phyloP scores from a whole-genome alignment of 768 basidiomycete species.

The Lactarius quietus region DNA sequence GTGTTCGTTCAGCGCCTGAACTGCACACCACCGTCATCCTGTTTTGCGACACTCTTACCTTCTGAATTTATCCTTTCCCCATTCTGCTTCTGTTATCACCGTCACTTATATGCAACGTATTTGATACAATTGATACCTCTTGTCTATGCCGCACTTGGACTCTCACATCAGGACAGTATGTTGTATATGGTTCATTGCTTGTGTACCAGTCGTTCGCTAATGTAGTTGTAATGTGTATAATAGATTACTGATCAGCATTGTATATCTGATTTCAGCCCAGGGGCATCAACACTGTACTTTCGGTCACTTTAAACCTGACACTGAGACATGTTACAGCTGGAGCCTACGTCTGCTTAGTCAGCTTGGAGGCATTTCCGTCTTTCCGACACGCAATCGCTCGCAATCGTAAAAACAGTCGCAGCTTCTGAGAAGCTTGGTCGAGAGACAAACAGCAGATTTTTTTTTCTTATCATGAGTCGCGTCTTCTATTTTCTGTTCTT shows the following conservation, averaged over 20 bases:
- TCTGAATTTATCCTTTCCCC: not conserved
- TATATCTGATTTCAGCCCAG: not conserved
- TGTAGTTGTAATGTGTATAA: not conserved
- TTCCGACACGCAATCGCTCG: not conserved
- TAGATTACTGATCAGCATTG: not conserved
- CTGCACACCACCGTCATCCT: not conserved
- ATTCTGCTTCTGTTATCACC: not conserved
- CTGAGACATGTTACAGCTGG: not conserved
- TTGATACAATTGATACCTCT: not conserved
- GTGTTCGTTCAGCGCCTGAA: not conserved
- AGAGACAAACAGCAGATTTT: not conserved
- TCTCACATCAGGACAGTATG: not conserved
- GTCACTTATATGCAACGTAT: not conserved
- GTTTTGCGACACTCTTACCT: not conserved
- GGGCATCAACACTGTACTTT: too few species aligned
- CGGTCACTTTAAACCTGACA: too few species aligned
- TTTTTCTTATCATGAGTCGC: not conserved
- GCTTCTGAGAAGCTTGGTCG: not conserved
- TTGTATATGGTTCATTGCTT: not conserved
- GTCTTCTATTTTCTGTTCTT: slow-evolving; percentile 84
- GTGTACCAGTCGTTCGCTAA: not conserved
- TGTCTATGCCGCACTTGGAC: not conserved
- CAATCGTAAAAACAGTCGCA: not conserved
- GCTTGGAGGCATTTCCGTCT: not conserved
- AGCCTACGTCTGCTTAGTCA: not conserved